phyloP scores from a whole-genome alignment of 2,329 filamentous ascomycete species.

The Fusarium sp. region DNA sequence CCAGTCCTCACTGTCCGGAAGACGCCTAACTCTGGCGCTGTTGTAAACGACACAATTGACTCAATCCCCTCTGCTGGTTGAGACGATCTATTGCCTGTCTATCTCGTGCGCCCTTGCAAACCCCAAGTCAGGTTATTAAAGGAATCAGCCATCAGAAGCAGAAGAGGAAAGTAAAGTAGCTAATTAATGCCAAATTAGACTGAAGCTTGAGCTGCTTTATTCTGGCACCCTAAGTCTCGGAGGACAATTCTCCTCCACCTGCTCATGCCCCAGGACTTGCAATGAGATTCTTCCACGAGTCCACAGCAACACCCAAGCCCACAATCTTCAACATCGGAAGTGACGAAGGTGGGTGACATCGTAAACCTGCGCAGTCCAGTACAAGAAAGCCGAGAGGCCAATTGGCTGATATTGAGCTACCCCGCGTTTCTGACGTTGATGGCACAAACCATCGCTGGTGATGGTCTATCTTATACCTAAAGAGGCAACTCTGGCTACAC shows the following conservation, averaged over 20 bases:
- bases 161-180: accelerated
- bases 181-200: accelerated
- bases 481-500: constrained; percentile 6
- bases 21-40: background rate
- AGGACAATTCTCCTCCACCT: background rate
- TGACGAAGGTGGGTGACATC: too few relatives aligned
- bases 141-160: background rate
- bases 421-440: constrained; percentile 40
- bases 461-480: constrained; percentile 21
- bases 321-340: background rate
- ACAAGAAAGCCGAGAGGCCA: background rate
- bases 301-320: accelerated
- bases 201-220: background rate
- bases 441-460: constrained; percentile 5
- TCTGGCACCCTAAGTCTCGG: background rate
- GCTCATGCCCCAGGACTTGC: background rate
- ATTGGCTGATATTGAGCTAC: constrained; percentile 15
- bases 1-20: background rate
- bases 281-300: too few relatives aligned
- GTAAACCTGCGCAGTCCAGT: too few relatives aligned
- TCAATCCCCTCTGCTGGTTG: background rate
- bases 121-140: accelerated
- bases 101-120: too few relatives aligned
- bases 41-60: background rate
- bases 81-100: too few relatives aligned